Evolutionary conservation across 2,329 filamentous ascomycete genomes (phyloP).

Genomic region (Teratosphaeria nubilosa): DNA sequence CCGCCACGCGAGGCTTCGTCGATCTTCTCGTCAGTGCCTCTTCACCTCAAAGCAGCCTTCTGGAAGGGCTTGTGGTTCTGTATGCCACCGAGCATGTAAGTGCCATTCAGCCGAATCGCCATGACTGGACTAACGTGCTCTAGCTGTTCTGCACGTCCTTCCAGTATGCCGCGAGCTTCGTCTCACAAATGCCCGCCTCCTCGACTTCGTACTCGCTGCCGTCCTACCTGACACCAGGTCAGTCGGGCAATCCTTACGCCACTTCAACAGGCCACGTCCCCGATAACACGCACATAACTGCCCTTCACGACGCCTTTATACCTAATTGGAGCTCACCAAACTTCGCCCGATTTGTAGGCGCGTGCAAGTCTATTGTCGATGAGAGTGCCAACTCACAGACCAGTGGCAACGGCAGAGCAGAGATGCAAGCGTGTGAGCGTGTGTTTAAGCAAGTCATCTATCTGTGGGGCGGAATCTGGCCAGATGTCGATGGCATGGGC

Average conservation of each 20-base stretch:
- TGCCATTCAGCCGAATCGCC: not conserved
- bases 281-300: slow-evolving; percentile 37
- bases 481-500: slow-evolving; percentile 40
- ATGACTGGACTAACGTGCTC: slow-evolving; percentile 21
- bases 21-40: slow-evolving; percentile 51
- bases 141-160: slow-evolving; percentile 34
- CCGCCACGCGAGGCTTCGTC: slow-evolving; percentile 45
- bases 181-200: slow-evolving; percentile 13
- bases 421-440: slow-evolving; percentile 38
- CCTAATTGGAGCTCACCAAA: slow-evolving; percentile 43
- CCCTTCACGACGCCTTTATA: slow-evolving; percentile 40
- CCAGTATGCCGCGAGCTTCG: slow-evolving; percentile 39
- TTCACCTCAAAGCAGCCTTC: slow-evolving; percentile 40
- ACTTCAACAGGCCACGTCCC: slow-evolving; percentile 16
- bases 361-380: slow-evolving; percentile 38
- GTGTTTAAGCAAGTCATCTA: slow-evolving; percentile 40
- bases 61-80: slow-evolving; percentile 63
- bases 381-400: slow-evolving; percentile 40
- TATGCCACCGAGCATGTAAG: slow-evolving; percentile 62
- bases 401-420: slow-evolving; percentile 37
- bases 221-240: slow-evolving; percentile 17
- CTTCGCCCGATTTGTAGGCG: slow-evolving; percentile 41
- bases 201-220: slow-evolving; percentile 21
- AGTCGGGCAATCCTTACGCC: slow-evolving; percentile 3
- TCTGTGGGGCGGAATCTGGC: slow-evolving; percentile 41